Base-by-base conservation (phyloP, 257 asterid species). In the Anisodus tanguticus region DNA sequence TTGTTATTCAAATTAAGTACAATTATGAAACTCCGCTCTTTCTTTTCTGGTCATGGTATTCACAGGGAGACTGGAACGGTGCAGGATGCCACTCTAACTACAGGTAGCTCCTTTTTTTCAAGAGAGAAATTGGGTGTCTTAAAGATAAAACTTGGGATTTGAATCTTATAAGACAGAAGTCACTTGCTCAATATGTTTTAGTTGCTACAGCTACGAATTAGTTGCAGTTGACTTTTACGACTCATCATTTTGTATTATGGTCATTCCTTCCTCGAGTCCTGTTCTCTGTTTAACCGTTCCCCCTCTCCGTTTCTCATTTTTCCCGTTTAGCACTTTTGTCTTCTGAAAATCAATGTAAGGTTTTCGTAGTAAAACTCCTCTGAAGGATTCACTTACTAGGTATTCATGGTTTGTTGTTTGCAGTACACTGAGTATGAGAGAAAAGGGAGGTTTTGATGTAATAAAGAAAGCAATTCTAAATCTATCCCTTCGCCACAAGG, bases 31-130 rank as follows among this genome's bases (percentile, higher is more conserved):
- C 64, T 51, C 15, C 81, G 26, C 17, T 13, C 51, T 39, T 51
- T 19, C 68, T 51, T 60, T 70, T 71, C 22, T 69, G 47, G 43
- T 22, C 76, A 54, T 82, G 49, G 22, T 66, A 85, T 59, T 71
- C 74, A 6, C 85, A 95, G 98, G 99, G 99, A 82, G 99, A 95
- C 92, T 95, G 98, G 99, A 95, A 95, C 51, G 99, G 99, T 70
- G 99, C 99, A 37, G 99, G 98, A 84, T 90, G 95, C 87, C 99
- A 95, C 90, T 92, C 98, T 85, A 95, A 95, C 63, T 95, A 91
- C 86, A 94, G 98, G 99, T 94, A 90, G 72, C 58, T 84, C 85
- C 11, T 39, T 37, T 68, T 68, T 82, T 68, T 67, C 37, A 9
- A 60, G 77, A 63, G 19, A 51, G 64, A 53, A 53, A 53, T 45